These are phyloP conservation scores for Neocucurbitaria cava DNA, from an alignment of 2,329 filamentous ascomycete species.

Conservation along the genomic window DNA sequence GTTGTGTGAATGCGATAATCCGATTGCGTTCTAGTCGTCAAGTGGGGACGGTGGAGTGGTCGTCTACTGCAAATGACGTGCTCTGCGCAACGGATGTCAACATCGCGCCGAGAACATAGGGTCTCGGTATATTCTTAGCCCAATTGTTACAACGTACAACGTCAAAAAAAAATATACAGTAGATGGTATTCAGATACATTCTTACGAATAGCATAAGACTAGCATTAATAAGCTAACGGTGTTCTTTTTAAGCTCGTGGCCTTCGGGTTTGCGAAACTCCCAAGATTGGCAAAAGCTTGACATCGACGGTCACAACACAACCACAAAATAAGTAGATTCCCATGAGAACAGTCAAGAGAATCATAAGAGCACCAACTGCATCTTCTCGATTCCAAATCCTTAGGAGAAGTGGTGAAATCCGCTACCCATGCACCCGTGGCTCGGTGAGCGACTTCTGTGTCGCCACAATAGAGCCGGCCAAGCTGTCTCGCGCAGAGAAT, in stretches of 20 bases:
- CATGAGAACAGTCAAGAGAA: neutral
- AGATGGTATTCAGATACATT: neutral
- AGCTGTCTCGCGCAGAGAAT: conserved; percentile 1
- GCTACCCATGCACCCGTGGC: conserved; percentile 1
- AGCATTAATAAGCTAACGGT: neutral
- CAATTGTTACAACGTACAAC: conserved; percentile 3
- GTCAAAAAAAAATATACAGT: neutral
- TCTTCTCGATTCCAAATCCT: conserved; percentile 10
- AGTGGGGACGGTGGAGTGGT: neutral
- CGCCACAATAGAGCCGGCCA: conserved; percentile 7
- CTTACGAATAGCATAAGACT: neutral
- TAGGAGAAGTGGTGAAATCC: conserved; percentile 16
- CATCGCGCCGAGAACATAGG: conserved; percentile 15
- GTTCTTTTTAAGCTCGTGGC: neutral
- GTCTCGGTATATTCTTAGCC: conserved; percentile 17
- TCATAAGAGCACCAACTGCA: conserved; percentile 8
- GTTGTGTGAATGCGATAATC: neutral
- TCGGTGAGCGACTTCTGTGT: neutral
- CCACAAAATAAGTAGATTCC: neutral
- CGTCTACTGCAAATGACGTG: conserved; percentile 14
- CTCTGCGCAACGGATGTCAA: conserved; percentile 16
- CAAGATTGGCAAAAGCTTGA: conserved; percentile 17
- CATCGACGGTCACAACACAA: neutral
- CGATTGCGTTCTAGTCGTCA: neutral
- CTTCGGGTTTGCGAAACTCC: neutral